Evolutionary conservation across 2,329 filamentous ascomycete species (phyloP).

Genomic region (Fusarium veterinarium): DNA sequence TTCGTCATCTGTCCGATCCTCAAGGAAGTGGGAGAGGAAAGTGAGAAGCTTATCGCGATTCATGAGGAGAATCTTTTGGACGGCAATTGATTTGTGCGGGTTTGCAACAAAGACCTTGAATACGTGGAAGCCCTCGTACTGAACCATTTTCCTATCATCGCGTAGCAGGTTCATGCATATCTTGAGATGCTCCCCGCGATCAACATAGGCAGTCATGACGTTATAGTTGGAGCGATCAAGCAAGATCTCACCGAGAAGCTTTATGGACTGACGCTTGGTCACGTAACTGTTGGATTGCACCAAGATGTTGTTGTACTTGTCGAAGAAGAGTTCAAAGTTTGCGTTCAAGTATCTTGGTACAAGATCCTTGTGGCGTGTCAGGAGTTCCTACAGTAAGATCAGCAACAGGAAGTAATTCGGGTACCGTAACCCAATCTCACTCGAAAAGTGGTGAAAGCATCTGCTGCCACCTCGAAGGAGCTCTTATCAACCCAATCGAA

Average conservation of each 20-base stretch:
- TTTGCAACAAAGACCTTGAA: slow-evolving; percentile 99
- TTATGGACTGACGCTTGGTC: slow-evolving; percentile 97
- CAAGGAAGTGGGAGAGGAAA: slow-evolving; percentile 91
- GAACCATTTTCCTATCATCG: slow-evolving; percentile 98
- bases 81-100: slow-evolving; percentile 95
- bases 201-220: slow-evolving; percentile 98
- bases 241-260: slow-evolving; percentile 93
- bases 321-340: slow-evolving; percentile 95
- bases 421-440: slow-evolving; percentile 61
- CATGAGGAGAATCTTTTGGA: slow-evolving; percentile 95
- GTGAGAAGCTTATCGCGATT: slow-evolving; percentile 91
- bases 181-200: slow-evolving; percentile 94
- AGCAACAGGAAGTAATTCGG: slow-evolving; percentile 1
- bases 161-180: slow-evolving; percentile 97
- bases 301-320: slow-evolving; percentile 86
- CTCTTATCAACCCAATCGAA: slow-evolving; percentile 98
- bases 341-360: slow-evolving; percentile 87
- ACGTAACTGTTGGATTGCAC: slow-evolving; percentile 96
- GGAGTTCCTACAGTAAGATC: slow-evolving; percentile 73
- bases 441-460: slow-evolving; percentile 97
- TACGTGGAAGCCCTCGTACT: slow-evolving; percentile 98
- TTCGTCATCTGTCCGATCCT: slow-evolving; percentile 95
- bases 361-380: slow-evolving; percentile 93
- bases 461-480: slow-evolving; percentile 95
- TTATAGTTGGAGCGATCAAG: slow-evolving; percentile 96